Conservation (phyloP, 495 filamentous ascomycete species). For the Penicillium taxi region DNA sequence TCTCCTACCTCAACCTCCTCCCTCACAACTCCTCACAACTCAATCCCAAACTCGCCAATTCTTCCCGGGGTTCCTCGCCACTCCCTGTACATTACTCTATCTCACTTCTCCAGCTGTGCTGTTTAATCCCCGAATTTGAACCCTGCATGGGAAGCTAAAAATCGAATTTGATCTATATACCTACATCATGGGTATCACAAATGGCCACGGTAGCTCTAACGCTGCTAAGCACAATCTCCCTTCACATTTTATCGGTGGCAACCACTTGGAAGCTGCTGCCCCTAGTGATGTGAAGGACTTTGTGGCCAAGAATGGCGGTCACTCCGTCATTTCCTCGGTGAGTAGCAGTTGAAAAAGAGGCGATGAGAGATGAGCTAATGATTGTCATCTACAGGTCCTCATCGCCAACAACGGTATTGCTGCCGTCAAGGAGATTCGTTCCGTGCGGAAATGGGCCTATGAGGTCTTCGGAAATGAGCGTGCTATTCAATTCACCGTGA, state of each 20-base stretch:
- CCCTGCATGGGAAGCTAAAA: slow-evolving; percentile 15
- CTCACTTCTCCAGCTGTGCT: slow-evolving; percentile 10
- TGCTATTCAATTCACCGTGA: slow-evolving; percentile 98
- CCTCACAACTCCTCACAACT: not conserved
- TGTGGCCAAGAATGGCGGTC: slow-evolving; percentile 77
- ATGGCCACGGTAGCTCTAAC: slow-evolving; percentile 51
- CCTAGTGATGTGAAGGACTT: slow-evolving; percentile 89
- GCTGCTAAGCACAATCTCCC: slow-evolving; percentile 73
- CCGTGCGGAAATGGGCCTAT: slow-evolving; percentile 99
- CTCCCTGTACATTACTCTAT: slow-evolving; percentile 19
- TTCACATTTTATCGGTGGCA: slow-evolving; percentile 93
- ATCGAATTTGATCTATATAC: slow-evolving; percentile 4
- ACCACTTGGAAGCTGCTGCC: slow-evolving; percentile 68
- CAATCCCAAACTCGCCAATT: slow-evolving; percentile 3
- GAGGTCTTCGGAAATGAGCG: slow-evolving; percentile 97
- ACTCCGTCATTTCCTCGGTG: slow-evolving; percentile 97
- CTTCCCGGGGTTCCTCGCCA: slow-evolving; percentile 7
- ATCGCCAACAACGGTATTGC: slow-evolving; percentile 99
- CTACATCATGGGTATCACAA: slow-evolving; percentile 38
- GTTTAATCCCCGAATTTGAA: slow-evolving; percentile 14
- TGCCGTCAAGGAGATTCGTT: slow-evolving; percentile 97
- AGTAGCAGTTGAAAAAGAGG: slow-evolving; percentile 21
- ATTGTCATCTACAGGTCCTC: slow-evolving; percentile 58
- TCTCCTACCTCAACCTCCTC: slow-evolving; percentile 2
- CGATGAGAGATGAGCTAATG: not conserved